Conservation (phyloP, 2,329 filamentous ascomycete genomes). For the Simplicillium sp. region DNA sequence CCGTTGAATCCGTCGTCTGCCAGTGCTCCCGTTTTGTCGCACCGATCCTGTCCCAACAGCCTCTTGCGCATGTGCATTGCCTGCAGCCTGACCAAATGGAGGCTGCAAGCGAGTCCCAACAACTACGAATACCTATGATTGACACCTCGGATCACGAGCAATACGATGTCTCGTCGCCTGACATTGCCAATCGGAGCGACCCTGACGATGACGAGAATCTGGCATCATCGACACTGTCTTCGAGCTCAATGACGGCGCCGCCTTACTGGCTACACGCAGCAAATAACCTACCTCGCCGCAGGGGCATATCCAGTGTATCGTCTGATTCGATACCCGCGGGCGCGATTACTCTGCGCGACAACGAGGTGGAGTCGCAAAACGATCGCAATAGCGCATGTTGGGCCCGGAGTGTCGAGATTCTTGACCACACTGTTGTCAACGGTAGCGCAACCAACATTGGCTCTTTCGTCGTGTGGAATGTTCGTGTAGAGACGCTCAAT, state of each 20-base stretch:
- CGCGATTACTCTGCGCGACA: constrained; percentile 53
- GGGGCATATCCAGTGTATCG: constrained; percentile 34
- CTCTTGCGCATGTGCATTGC: no score
- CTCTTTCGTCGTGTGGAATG: constrained; percentile 95
- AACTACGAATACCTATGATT: no score
- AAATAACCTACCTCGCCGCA: constrained; percentile 17
- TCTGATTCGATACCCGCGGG: constrained; percentile 36
- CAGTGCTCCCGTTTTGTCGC: no score
- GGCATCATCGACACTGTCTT: constrained; percentile 15
- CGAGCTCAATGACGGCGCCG: constrained; percentile 24
- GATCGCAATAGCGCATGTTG: constrained; percentile 50
- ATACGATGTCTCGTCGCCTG: neutral
- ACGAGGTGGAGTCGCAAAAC: constrained; percentile 42
- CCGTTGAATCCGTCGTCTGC: no score
- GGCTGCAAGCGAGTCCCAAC: no score
- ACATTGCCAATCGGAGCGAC: neutral
- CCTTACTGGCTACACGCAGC: constrained; percentile 32
- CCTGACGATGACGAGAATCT: constrained; percentile 7
- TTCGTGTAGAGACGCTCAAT: constrained; percentile 75
- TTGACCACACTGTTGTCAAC: constrained; percentile 47
- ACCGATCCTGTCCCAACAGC: no score
- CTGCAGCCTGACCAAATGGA: no score
- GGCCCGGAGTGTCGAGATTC: constrained; percentile 53
- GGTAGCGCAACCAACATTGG: constrained; percentile 52
- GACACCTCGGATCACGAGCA: no score